Evolutionary conservation across 768 basidiomycete genomes (phyloP), one percentile per base, ranked within the genome.

Genomic region (Leccinum longicurvipes): DNA sequence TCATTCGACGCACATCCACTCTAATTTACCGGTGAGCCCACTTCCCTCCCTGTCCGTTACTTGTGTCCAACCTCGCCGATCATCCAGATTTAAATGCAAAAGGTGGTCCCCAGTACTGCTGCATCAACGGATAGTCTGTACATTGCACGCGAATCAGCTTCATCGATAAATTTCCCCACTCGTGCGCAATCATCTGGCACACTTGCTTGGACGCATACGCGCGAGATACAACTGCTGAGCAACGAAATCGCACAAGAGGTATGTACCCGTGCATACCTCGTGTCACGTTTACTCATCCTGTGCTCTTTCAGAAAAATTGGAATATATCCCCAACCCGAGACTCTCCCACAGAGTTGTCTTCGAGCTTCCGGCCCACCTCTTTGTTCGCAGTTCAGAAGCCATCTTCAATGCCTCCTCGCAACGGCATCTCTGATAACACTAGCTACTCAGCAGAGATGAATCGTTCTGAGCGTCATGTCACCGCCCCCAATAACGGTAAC

Each of bases 51-150:
- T 62, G 55, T 51, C 34, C 23, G 55, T 21, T 57, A 24, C 44
- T 39, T 10, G 55, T 49, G 29, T 67, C 65, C 62, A 70, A 65
- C 67, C 62, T 60, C 14, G 31, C 39, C 47, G 60, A 65, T 64
- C 61, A 60, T 27, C 64, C 65, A 75, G 70, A 74, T 81, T 82
- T 82, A 81, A 81, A 87, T 87, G 85, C 82, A 82, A 80, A 79
- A 82, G 75, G 78, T 80, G 78, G 82, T 85, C 74, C 79, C 82
- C 78, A 73, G 80, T 66, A 68, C 77, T 75, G 76, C 80, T 60
- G 76, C 74, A 67, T 53, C 71, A 56, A 61, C 58, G 56, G 60
- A 71, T 70, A 70, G 58, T 68, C 47, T 67, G 68, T 71, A 71
- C 62, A 50, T 57, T 70, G 70, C 70, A 73, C 66, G 65, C 66